Conservation (phyloP, 2,329 filamentous ascomycete genomes). For the Nemania sp. region DNA sequence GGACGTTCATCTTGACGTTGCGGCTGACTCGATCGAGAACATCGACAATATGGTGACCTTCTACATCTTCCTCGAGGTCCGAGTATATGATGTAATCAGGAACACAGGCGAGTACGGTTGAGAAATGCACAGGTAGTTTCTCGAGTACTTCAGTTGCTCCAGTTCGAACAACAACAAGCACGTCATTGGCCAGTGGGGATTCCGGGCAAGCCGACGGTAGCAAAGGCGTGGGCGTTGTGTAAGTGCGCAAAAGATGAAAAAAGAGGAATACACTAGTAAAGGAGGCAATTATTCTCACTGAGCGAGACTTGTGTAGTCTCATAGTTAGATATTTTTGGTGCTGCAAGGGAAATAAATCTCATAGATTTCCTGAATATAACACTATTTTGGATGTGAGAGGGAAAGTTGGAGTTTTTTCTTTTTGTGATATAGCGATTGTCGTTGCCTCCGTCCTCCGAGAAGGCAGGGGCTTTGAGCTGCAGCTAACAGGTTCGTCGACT, state of each 20-base stretch:
- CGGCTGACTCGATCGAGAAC: constrained; percentile 31
- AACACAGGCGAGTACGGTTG: constrained; percentile 32
- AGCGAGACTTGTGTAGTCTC: constrained; percentile 15
- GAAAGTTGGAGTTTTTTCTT: neutral
- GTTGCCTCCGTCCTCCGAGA: too few relatives aligned
- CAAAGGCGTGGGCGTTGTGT: neutral
- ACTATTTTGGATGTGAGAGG: neutral
- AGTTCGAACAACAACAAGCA: constrained; percentile 33
- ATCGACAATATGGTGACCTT: constrained; percentile 33
- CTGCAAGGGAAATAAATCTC: neutral
- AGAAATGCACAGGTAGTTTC: constrained; percentile 36
- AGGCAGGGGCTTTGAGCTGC: too few relatives aligned
- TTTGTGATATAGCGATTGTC: too few relatives aligned
- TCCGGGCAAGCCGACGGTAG: constrained; percentile 20
- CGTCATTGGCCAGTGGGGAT: constrained; percentile 17
- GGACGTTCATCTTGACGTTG: constrained; percentile 17
- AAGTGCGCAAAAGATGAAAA: neutral
- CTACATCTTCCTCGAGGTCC: constrained; percentile 36
- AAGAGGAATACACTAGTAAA: constrained; percentile 3
- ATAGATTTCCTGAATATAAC: neutral
- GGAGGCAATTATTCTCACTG: neutral
- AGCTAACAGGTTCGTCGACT: too few relatives aligned
- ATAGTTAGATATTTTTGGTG: neutral
- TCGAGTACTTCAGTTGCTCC: constrained; percentile 35
- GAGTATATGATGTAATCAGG: constrained; percentile 39